Conservation (phyloP, 2,329 filamentous ascomycete genomes). For the Aspergillus tubingensis region DNA sequence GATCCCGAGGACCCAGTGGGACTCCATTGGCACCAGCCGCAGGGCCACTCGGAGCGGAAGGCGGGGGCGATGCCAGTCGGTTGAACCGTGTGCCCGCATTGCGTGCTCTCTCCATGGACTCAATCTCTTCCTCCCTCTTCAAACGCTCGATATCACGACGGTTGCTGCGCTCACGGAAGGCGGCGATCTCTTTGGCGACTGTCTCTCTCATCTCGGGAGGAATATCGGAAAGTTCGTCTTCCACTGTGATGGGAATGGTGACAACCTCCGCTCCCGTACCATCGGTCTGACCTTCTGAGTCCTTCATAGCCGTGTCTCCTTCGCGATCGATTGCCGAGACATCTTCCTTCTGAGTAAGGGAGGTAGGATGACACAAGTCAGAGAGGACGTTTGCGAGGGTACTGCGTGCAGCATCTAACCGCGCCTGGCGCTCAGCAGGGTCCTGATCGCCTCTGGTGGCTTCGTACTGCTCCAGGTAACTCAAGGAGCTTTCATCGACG, state of each 20-base stretch:
- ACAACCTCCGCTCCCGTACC: conserved; percentile 75
- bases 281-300: conserved; percentile 57
- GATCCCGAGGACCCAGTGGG: conserved; percentile 70
- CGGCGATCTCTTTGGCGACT: conserved; percentile 88
- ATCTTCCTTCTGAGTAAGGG: conserved; percentile 48
- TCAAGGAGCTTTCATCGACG: conserved; percentile 78
- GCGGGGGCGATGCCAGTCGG: conserved; percentile 71
- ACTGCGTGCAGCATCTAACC: conserved; percentile 68
- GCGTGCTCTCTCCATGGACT: conserved; percentile 77
- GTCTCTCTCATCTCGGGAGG: conserved; percentile 94
- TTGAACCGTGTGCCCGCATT: conserved; percentile 65
- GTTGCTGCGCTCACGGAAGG: conserved; percentile 89
- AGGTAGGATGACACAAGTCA: conserved; percentile 70
- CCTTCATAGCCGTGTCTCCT: conserved; percentile 70
- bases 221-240: conserved; percentile 94
- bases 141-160: conserved; percentile 85
- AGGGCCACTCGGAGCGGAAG: conserved; percentile 62
- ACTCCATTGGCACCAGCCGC: conserved; percentile 70
- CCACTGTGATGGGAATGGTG: conserved; percentile 81
- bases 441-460: conserved; percentile 66
- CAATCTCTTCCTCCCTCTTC: conserved; percentile 86
- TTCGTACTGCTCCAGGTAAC: conserved; percentile 82
- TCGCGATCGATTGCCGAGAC: conserved; percentile 59
- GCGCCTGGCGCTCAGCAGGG: conserved; percentile 62
- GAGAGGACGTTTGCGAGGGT: conserved; percentile 69